These are phyloP conservation scores for Talaromyces ruber DNA, from an alignment of 495 filamentous ascomycete genomes.

Conservation along the genomic window DNA sequence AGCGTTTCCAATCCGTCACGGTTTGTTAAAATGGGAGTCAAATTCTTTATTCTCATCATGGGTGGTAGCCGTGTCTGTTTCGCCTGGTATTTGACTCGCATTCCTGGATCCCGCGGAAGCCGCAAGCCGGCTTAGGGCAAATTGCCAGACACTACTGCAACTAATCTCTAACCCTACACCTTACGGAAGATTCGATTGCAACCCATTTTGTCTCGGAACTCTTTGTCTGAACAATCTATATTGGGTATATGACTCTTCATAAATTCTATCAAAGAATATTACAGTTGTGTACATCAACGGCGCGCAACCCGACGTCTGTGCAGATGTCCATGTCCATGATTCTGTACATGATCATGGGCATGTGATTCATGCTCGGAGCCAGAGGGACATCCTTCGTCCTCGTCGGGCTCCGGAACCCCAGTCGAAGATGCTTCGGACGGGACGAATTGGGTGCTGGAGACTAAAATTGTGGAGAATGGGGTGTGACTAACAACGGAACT, in stretches of 20 bases:
- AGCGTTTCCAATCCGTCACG: neutral
- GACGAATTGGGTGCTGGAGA: neutral
- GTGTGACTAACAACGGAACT: neutral
- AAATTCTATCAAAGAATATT: neutral
- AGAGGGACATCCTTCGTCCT: neutral
- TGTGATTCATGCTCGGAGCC: neutral
- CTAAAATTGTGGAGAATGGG: neutral
- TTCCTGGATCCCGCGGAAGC: neutral
- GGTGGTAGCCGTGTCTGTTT: neutral
- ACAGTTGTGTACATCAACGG: neutral
- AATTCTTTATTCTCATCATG: neutral
- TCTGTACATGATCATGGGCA: neutral
- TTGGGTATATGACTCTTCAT: neutral
- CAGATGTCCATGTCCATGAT: neutral
- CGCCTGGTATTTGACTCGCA: neutral
- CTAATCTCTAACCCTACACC: neutral
- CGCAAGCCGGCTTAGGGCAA: neutral
- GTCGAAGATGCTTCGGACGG: no score
- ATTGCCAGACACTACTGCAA: no score
- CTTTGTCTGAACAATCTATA: neutral
- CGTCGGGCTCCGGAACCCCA: no score
- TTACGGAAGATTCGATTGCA: neutral
- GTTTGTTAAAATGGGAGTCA: neutral
- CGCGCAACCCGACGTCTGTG: neutral
- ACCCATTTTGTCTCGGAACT: neutral